These are phyloP conservation scores for Lipomyces oligophaga DNA, from an alignment of 805 yeast species.

Conservation along the genomic window DNA sequence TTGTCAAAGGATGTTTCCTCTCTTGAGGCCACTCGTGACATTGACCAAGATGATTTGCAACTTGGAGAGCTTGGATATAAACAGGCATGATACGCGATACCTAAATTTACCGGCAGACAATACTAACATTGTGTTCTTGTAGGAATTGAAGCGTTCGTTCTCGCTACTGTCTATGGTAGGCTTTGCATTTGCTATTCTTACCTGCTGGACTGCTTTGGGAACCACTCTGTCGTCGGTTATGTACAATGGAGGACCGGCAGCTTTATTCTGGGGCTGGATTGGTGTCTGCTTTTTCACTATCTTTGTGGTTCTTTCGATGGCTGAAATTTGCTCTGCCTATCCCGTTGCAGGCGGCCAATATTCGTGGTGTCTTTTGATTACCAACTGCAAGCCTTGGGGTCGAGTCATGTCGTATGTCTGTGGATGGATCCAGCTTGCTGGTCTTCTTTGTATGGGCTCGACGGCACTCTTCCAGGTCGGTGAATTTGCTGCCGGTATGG, in stretches of 20 bases:
- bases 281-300: constrained; percentile 54
- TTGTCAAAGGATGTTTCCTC: too few relatives aligned
- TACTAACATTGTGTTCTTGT: constrained; percentile 39
- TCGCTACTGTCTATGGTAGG: constrained; percentile 45
- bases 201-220: constrained; percentile 61
- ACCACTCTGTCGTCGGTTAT: constrained; percentile 59
- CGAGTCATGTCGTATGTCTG: constrained; percentile 23
- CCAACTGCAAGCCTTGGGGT: constrained; percentile 23
- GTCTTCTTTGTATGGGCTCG: constrained; percentile 33
- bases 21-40: background rate
- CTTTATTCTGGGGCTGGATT: constrained; percentile 61
- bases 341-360: constrained; percentile 70
- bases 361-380: constrained; percentile 48
- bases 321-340: constrained; percentile 61
- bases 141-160: constrained; percentile 57
- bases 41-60: constrained; percentile 11
- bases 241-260: constrained; percentile 59
- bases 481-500: constrained; percentile 24
- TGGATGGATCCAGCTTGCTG: constrained; percentile 32
- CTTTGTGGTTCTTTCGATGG: constrained; percentile 58
- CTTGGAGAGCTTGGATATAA: constrained; percentile 26
- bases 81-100: constrained; percentile 30
- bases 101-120: constrained; percentile 42
- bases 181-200: constrained; percentile 61
- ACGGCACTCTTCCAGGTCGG: constrained; percentile 33